Evolutionary conservation across 371 early-diverging fungal genomes (phyloP), one percentile per base, ranked within the genome.

Genomic region (Synchytrium microbalum): DNA sequence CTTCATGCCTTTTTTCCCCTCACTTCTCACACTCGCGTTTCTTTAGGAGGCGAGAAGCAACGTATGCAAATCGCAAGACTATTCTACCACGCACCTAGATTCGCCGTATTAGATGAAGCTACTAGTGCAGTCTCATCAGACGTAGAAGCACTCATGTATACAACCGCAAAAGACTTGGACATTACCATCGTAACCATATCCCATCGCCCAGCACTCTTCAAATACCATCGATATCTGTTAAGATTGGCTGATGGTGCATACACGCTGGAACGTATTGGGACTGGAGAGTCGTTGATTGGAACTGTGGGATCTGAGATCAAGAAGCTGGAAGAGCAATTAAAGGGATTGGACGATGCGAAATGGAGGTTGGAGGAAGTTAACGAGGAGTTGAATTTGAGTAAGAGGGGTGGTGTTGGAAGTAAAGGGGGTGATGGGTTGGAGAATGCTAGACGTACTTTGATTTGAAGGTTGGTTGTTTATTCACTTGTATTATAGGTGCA

Each of bases 291-390:
- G 51, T 28, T 75, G 24, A 30, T 64, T 29, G 46, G 67, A 32
- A 65, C 65, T 51, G 67, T 75, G 10, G 76, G 69, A 23, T 54
- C 26, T 13, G 73, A 77, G 65, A 74, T 78, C 59, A 52, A 62
- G 24, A 71, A 68, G 56, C 72, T 92, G 59, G 90, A 91, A 72
- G 83, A 79, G 58, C 85, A 88, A 68, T 64, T 91, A 63, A 76
- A 79, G 24, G 88, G 87, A 61, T 75, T 89, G 5, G 88, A 88
- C 28, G 87, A 83, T 61, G 69, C 89, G 67, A 80, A 86, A 75
- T 77, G 76, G 38, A 79, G 91, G 62, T 72, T 92, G 54, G 77
- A 81, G 30, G 88, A 84, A 64, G 73, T 79, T 54, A 79, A 79
- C 58, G 38, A 28, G 53, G 75, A 75, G 67, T 59, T 79, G 61